phyloP scores from a whole-genome alignment of 169 alveolate genomes.

The Eimeria mitis region DNA sequence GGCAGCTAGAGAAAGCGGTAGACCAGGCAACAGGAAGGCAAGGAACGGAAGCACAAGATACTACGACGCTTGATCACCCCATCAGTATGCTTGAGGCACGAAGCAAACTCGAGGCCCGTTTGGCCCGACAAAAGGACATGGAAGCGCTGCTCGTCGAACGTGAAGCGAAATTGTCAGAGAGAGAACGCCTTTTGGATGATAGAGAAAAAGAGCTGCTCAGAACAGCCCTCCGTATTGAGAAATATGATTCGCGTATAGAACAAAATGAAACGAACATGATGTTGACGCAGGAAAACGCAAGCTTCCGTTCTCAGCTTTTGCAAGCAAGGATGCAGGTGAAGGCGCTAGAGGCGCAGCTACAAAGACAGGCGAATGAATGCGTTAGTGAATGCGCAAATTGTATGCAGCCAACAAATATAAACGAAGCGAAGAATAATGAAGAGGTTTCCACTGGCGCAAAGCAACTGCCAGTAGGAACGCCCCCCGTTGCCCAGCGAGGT shows the following conservation, averaged over 20 bases:
- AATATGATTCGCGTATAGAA: background rate
- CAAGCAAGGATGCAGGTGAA: constrained; percentile 7
- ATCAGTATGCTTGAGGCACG: background rate
- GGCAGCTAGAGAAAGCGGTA: constrained; percentile 32
- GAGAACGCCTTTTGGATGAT: constrained; percentile 24
- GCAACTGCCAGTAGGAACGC: background rate
- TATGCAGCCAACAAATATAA: background rate
- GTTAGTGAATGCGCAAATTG: background rate
- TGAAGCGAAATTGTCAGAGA: background rate
- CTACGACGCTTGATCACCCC: background rate
- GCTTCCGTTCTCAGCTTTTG: constrained; percentile 24
- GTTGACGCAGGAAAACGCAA: constrained; percentile 12
- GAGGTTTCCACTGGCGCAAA: background rate
- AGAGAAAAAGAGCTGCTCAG: background rate
- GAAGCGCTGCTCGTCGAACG: constrained; percentile 38
- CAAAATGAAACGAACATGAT: background rate
- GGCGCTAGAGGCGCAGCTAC: constrained; percentile 3
- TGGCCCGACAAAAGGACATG: constrained; percentile 2
- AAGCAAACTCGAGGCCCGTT: background rate
- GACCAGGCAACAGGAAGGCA: constrained; percentile 25
- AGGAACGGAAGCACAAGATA: background rate
- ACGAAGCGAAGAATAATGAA: background rate
- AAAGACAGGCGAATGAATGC: constrained; percentile 15
- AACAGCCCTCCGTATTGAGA: background rate
- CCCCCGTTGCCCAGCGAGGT: background rate